phyloP scores from a whole-genome alignment of 192 early-diverging fungal species.

The Ambispora gerdemannii region DNA sequence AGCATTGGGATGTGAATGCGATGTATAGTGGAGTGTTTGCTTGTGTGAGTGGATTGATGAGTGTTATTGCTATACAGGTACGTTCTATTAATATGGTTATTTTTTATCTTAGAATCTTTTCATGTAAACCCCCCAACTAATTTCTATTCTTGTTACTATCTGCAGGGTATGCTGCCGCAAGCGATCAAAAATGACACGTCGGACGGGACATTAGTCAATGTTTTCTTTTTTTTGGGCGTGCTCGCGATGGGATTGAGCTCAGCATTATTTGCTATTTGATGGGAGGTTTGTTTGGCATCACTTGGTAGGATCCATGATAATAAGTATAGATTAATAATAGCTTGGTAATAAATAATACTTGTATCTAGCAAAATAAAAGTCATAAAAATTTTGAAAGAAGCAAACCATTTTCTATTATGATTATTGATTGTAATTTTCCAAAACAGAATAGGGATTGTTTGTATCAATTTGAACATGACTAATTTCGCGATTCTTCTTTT shows the following conservation, averaged over 20 bases:
- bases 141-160: not conserved
- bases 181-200: conserved; percentile 20
- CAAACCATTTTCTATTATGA: no score
- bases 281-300: no score
- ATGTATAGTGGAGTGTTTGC: conserved; percentile 17
- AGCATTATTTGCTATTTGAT: conserved; percentile 12
- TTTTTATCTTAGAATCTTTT: not conserved
- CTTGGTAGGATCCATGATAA: no score
- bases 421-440: no score
- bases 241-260: conserved; percentile 12
- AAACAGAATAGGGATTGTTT: no score
- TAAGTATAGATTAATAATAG: no score
- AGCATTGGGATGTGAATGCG: conserved; percentile 16
- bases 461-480: no score
- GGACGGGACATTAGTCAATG: not conserved
- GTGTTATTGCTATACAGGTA: conserved; percentile 18
- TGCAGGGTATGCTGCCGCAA: conserved; percentile 25
- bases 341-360: no score
- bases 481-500: no score
- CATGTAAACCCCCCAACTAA: no score
- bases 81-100: not conserved
- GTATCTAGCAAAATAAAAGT: no score
- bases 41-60: conserved; percentile 11
- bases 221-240: conserved; percentile 24
- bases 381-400: no score